A percentile compares a stretch with the other conserved stretches of the same genome.
These are phyloP conservation scores for Paecilomyces formosus DNA, from an alignment of 2,329 filamentous ascomycete species.

Conservation along the genomic window DNA sequence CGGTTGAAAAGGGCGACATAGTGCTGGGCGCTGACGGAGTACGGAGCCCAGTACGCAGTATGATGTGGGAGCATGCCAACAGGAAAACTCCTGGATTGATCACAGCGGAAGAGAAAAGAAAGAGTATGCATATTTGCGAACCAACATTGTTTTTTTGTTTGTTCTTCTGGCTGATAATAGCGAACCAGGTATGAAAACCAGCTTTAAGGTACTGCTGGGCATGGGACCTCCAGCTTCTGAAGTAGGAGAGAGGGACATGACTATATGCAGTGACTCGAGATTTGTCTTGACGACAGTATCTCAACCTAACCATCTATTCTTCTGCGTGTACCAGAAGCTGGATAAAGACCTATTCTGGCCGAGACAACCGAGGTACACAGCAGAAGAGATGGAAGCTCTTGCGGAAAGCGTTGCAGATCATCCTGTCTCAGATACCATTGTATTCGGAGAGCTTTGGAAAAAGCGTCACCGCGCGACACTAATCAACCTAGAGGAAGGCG, in stretches of 20 bases:
- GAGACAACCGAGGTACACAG: background rate
- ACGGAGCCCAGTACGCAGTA: slow-evolving; percentile 26
- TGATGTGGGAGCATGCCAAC: slow-evolving; percentile 18
- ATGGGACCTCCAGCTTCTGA: background rate
- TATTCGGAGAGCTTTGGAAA: background rate
- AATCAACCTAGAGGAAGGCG: slow-evolving; percentile 3
- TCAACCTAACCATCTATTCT: background rate
- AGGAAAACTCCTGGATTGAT: slow-evolving; percentile 2
- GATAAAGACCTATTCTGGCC: background rate
- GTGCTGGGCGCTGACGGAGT: slow-evolving; percentile 36
- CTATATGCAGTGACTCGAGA: background rate
- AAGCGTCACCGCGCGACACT: background rate
- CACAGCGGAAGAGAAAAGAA: background rate
- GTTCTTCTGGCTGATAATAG: background rate
- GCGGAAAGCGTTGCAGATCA: background rate
- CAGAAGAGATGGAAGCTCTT: background rate
- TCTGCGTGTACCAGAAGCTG: background rate
- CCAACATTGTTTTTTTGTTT: background rate
- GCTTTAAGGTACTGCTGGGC: background rate
- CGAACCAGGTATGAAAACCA: background rate
- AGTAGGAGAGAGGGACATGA: background rate
- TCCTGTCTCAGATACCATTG: background rate
- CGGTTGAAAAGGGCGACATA: slow-evolving; percentile 22
- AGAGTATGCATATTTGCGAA: background rate
- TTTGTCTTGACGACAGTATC: background rate